Conservation (phyloP, 306 rosid genomes). For the Lathyrus oleraceus region DNA sequence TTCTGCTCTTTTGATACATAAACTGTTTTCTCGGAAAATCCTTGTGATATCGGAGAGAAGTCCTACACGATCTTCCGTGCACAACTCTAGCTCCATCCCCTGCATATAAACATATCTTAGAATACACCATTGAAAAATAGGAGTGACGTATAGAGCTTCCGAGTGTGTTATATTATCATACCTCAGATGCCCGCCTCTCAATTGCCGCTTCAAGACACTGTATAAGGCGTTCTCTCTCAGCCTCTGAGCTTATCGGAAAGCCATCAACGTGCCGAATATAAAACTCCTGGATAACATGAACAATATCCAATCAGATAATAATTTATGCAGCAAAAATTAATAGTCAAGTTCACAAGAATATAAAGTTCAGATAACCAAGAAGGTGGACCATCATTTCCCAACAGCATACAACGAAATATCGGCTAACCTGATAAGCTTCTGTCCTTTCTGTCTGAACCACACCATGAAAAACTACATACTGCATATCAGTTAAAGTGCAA, state of each 20-base stretch:
- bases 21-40: conserved; percentile 88
- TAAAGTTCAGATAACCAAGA: not conserved
- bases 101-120: conserved; percentile 48
- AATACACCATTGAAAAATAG: conserved; percentile 1
- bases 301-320: conserved; percentile 24
- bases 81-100: conserved; percentile 87
- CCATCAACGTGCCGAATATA: conserved; percentile 92
- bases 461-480: conserved; percentile 90
- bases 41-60: conserved; percentile 82
- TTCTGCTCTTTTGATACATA: conserved; percentile 85
- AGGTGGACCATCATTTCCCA: conserved; percentile 1
- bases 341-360: no score
- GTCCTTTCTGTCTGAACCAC: conserved; percentile 66
- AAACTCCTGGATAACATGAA: conserved; percentile 61
- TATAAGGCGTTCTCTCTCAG: conserved; percentile 78
- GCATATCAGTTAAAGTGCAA: conserved; percentile 96
- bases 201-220: conserved; percentile 97
- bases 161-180: conserved; percentile 12
- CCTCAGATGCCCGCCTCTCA: conserved; percentile 92
- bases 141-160: not conserved
- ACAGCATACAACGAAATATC: not conserved
- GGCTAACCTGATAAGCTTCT: conserved; percentile 84
- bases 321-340: not conserved
- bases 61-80: conserved; percentile 50
- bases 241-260: conserved; percentile 82